These are phyloP conservation scores for Tricholoma furcatifolium DNA, from an alignment of 768 basidiomycete genomes.

Conservation along the genomic window DNA sequence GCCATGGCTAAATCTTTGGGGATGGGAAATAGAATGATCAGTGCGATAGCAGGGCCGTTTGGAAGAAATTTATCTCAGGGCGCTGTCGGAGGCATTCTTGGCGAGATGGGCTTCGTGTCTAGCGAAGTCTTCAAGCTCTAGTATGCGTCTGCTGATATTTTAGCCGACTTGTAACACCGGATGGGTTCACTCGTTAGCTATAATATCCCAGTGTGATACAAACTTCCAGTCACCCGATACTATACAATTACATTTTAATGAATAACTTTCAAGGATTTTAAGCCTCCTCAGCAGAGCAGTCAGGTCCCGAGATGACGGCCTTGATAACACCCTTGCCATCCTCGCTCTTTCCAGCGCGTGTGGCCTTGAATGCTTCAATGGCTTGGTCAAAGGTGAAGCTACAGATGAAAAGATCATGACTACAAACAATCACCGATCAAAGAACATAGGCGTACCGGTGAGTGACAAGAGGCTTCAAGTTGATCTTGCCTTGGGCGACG, in stretches of 20 bases:
- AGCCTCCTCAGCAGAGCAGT: constrained; percentile 40
- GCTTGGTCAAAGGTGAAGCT: constrained; percentile 81
- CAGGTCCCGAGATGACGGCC: constrained; percentile 84
- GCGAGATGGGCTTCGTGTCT: constrained; percentile 58
- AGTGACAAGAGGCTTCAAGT: constrained; percentile 86
- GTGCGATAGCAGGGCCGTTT: constrained; percentile 71
- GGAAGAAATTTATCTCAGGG: constrained; percentile 79
- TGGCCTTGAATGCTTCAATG: constrained; percentile 77
- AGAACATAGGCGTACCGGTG: constrained; percentile 54
- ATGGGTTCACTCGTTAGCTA: not conserved
- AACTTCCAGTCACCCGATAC: constrained; percentile 5
- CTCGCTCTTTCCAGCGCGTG: constrained; percentile 72
- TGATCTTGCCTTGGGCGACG: constrained; percentile 76
- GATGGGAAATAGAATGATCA: constrained; percentile 60
- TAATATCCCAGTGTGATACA: not conserved
- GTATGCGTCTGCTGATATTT: constrained; percentile 22
- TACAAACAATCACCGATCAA: not conserved
- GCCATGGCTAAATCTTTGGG: not conserved
- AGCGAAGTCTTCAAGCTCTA: constrained; percentile 67
- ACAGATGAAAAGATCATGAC: constrained; percentile 9
- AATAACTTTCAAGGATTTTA: constrained; percentile 7
- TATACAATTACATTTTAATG: constrained; percentile 11
- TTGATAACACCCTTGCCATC: constrained; percentile 92
- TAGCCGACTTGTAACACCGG: not conserved
- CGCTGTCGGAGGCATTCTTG: constrained; percentile 61